Conservation (phyloP, 1,284 basidiomycete genomes). For the Leccinum holopus region DNA sequence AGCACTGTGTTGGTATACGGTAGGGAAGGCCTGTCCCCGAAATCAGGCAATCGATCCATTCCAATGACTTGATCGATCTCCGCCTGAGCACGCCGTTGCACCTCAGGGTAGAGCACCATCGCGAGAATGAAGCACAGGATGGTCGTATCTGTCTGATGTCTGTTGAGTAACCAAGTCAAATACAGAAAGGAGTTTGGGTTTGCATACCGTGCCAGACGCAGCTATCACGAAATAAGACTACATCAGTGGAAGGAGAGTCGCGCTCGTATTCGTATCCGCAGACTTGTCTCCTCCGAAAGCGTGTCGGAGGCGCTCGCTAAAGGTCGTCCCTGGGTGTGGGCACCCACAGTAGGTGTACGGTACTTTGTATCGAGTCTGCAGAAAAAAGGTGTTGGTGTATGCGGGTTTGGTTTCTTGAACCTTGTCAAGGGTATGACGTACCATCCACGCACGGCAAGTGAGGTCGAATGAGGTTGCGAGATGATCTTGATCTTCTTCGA, state of each 20-base stretch:
- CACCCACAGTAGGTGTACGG: conserved; percentile 51
- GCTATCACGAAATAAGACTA: not conserved
- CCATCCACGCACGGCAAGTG: conserved; percentile 47
- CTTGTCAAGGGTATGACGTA: conserved; percentile 8
- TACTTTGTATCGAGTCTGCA: conserved; percentile 40
- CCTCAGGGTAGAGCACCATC: conserved; percentile 10
- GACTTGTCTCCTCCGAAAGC: conserved; percentile 1
- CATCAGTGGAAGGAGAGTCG: conserved; percentile 10
- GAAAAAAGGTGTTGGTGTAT: not conserved
- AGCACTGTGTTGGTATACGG: conserved; percentile 13
- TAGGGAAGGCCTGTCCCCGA: conserved; percentile 2
- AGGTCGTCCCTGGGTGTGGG: conserved; percentile 42
- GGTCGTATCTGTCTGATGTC: not conserved
- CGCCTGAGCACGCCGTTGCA: conserved; percentile 8
- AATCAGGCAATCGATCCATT: conserved; percentile 8
- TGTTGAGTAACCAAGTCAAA: not conserved
- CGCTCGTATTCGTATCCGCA: not conserved
- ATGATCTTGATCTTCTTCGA: conserved; percentile 40
- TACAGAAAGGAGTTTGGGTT: not conserved
- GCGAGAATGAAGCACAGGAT: conserved; percentile 5
- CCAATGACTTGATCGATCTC: conserved; percentile 12
- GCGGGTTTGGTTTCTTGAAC: not conserved
- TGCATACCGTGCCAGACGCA: conserved; percentile 3
- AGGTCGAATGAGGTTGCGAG: conserved; percentile 44
- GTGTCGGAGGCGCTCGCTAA: conserved; percentile 35